These are phyloP conservation scores for Daldinia childiae DNA, from an alignment of 495 filamentous ascomycete genomes.

Conservation along the genomic window DNA sequence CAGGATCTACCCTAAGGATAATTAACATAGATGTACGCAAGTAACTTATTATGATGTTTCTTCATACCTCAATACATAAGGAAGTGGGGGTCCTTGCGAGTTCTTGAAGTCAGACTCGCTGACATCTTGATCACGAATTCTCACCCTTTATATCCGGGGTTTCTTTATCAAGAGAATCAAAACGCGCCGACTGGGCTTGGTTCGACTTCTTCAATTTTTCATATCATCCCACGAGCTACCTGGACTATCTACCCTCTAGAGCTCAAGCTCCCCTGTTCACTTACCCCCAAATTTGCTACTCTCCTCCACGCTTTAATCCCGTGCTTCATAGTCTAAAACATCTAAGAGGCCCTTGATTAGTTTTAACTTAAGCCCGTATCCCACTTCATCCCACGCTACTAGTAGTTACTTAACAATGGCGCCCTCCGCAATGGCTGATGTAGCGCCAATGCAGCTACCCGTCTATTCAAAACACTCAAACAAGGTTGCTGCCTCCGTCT, in stretches of 20 bases:
- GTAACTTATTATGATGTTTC: constrained; percentile 21
- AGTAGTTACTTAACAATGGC: constrained; percentile 50
- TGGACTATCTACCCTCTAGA: constrained; percentile 3
- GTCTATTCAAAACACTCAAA: constrained; percentile 51
- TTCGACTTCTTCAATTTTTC: constrained; percentile 12
- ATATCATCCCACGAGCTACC: constrained; percentile 28
- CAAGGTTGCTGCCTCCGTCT: constrained; percentile 59
- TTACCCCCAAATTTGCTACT: constrained; percentile 26
- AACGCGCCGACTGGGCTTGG: constrained; percentile 19
- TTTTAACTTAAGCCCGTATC: constrained; percentile 23
- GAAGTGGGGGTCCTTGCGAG: constrained; percentile 32
- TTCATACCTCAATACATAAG: constrained; percentile 37
- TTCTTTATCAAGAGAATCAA: constrained; percentile 30
- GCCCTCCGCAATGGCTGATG: constrained; percentile 55
- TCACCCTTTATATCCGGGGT: constrained; percentile 20
- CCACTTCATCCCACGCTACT: constrained; percentile 43
- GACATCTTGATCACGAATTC: constrained; percentile 20
- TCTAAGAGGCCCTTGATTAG: constrained; percentile 10
- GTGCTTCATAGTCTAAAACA: neutral
- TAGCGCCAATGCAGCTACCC: constrained; percentile 56
- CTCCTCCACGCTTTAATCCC: constrained; percentile 21
- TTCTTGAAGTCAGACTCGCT: constrained; percentile 12
- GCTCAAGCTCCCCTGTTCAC: constrained; percentile 23
- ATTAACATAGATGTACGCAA: constrained; percentile 24
- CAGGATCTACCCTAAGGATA: constrained; percentile 22